Evolutionary conservation across 164 flowering plant species (phyloP).

Genomic region (Umbellularia californica): DNA sequence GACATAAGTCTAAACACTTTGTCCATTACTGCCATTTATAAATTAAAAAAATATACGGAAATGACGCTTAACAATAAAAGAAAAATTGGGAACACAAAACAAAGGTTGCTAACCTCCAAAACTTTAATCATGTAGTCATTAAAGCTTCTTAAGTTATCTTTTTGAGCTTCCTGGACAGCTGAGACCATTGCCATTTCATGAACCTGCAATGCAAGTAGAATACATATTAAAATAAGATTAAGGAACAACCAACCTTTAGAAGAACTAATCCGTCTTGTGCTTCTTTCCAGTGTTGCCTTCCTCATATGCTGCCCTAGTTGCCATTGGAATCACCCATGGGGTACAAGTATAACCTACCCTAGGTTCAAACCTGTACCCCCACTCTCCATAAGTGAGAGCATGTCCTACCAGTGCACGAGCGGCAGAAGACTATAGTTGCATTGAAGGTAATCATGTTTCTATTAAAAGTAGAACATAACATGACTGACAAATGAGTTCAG

Average conservation of each 20-base stretch:
- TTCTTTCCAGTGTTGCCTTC: background rate
- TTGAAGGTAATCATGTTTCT: background rate
- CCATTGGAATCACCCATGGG: too few species aligned
- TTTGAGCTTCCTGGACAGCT: constrained; percentile 96
- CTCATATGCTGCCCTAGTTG: too few species aligned
- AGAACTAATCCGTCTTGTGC: background rate
- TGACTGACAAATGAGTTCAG: background rate
- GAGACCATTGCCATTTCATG: constrained; percentile 98
- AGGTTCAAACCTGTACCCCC: too few species aligned
- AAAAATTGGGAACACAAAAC: background rate
- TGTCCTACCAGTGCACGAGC: too few species aligned
- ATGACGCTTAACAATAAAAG: background rate
- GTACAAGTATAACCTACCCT: too few species aligned
- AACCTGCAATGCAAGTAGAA: constrained; percentile 45
- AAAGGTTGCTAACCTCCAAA: constrained; percentile 54
- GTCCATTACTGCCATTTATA: background rate
- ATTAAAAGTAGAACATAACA: background rate
- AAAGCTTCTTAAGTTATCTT: constrained; percentile 85
- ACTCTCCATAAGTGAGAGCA: too few species aligned
- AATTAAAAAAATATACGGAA: background rate
- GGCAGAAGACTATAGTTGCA: too few species aligned
- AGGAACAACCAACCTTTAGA: background rate
- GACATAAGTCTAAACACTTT: too few species aligned
- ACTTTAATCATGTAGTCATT: constrained; percentile 90
- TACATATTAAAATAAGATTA: background rate